Percentiles rank a stretch among this genome's conserved stretches.
These are phyloP conservation scores for Ceriops zippeliana DNA, from an alignment of 345 rosid species.

Conservation along the genomic window DNA sequence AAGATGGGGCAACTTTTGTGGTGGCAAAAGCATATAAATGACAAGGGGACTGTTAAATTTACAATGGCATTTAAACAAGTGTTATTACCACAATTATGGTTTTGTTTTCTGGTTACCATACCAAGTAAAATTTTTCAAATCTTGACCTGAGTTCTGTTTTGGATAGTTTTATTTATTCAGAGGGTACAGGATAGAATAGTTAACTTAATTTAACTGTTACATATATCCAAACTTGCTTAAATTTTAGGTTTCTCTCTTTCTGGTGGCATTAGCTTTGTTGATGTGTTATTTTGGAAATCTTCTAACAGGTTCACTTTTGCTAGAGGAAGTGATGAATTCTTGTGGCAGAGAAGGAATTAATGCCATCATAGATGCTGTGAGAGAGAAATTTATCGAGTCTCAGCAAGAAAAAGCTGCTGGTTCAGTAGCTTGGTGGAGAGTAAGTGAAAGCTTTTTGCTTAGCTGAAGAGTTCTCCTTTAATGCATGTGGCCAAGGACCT, in stretches of 20 bases:
- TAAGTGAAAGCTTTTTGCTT: constrained; percentile 33
- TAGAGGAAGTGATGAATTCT: constrained; percentile 74
- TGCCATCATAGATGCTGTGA: constrained; percentile 66
- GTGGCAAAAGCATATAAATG: too few species aligned
- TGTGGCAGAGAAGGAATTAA: constrained; percentile 70
- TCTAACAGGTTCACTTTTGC: constrained; percentile 66
- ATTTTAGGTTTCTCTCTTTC: background rate
- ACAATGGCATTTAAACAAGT: background rate
- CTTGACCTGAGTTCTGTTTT: too few species aligned
- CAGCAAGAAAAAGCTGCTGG: constrained; percentile 66
- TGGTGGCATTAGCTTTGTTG: constrained; percentile 10
- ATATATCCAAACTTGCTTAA: background rate
- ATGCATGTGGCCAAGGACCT: background rate
- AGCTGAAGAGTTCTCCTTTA: constrained; percentile 4
- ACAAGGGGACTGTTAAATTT: too few species aligned
- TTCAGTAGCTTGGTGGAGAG: constrained; percentile 84
- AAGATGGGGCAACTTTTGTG: too few species aligned
- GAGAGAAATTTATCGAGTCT: constrained; percentile 65
- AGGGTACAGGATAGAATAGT: too few species aligned
- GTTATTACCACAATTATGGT: background rate
- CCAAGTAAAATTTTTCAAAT: too few species aligned
- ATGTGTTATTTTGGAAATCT: constrained; percentile 12
- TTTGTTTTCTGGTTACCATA: too few species aligned
- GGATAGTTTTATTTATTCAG: too few species aligned
- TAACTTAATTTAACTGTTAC: too few species aligned